These are phyloP conservation scores for Dactylella cylindrospora DNA, from an alignment of 2,329 filamentous ascomycete genomes.

Conservation along the genomic window DNA sequence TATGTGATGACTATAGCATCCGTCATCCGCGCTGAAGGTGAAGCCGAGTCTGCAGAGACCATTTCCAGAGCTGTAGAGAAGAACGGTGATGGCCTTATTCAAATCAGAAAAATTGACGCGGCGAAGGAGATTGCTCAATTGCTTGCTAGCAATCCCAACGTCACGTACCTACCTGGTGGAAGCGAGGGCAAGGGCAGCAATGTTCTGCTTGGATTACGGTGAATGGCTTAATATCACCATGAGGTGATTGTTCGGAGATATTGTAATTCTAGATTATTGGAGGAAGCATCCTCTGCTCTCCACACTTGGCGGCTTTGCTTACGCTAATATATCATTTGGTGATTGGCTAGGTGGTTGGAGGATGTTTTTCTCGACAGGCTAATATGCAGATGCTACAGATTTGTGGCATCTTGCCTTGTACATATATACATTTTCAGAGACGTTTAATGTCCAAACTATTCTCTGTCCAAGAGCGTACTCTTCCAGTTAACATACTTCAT, in stretches of 20 bases:
- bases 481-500: too few relatives aligned
- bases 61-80: constrained; percentile 93
- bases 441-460: too few relatives aligned
- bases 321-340: too few relatives aligned
- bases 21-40: constrained; percentile 96
- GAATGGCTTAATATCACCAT: constrained; percentile 9
- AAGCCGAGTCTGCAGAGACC: constrained; percentile 93
- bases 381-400: too few relatives aligned
- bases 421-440: too few relatives aligned
- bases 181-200: constrained; percentile 63
- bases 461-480: too few relatives aligned
- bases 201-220: constrained; percentile 66
- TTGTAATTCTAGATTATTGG: neutral
- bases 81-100: constrained; percentile 86
- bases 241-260: neutral
- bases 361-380: too few relatives aligned
- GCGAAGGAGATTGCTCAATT: constrained; percentile 93
- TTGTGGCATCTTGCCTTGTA: too few relatives aligned
- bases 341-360: too few relatives aligned
- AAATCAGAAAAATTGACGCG: constrained; percentile 96
- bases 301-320: too few relatives aligned
- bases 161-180: constrained; percentile 82
- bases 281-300: neutral
- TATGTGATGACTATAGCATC: constrained; percentile 22
- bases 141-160: constrained; percentile 85